These are phyloP conservation scores for Penicillium expansum DNA, from an alignment of 2,329 filamentous ascomycete species.

Conservation along the genomic window DNA sequence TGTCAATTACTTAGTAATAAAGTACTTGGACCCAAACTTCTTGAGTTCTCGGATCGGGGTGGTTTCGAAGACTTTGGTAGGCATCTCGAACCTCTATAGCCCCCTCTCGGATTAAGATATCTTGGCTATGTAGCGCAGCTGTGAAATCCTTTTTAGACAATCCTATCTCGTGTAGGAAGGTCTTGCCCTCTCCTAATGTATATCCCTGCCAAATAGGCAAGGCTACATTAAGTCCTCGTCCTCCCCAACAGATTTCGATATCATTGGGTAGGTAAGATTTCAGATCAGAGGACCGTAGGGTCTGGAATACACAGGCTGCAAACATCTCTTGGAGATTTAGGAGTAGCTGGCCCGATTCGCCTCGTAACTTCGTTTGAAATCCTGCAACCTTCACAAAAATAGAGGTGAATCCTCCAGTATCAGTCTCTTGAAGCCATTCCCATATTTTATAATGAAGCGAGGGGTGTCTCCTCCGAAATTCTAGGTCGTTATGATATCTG, in stretches of 20 bases:
- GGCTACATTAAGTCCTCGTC: not conserved
- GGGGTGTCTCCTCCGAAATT: too few species aligned
- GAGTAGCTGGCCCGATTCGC: not conserved
- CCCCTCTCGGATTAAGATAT: not conserved
- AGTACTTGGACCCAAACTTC: not conserved
- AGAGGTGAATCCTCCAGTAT: too few species aligned
- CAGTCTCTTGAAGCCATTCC: too few species aligned
- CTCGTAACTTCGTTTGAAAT: not conserved
- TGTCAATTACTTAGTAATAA: too few species aligned
- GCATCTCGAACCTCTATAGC: not conserved
- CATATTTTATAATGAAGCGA: too few species aligned
- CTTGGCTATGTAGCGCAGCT: not conserved
- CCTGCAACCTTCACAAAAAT: not conserved
- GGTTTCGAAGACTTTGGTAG: not conserved
- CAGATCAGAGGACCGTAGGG: not conserved
- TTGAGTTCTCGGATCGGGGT: not conserved
- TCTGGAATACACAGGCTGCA: not conserved
- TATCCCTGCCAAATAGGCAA: too few species aligned
- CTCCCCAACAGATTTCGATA: not conserved
- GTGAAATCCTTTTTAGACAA: not conserved
- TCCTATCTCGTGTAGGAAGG: not conserved
- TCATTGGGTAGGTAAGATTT: not conserved
- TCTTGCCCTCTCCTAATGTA: not conserved
- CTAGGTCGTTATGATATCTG: too few species aligned
- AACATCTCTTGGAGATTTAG: not conserved